Conservation (phyloP, 371 early-diverging fungal species). For the Zopfochytrium polystomum region DNA sequence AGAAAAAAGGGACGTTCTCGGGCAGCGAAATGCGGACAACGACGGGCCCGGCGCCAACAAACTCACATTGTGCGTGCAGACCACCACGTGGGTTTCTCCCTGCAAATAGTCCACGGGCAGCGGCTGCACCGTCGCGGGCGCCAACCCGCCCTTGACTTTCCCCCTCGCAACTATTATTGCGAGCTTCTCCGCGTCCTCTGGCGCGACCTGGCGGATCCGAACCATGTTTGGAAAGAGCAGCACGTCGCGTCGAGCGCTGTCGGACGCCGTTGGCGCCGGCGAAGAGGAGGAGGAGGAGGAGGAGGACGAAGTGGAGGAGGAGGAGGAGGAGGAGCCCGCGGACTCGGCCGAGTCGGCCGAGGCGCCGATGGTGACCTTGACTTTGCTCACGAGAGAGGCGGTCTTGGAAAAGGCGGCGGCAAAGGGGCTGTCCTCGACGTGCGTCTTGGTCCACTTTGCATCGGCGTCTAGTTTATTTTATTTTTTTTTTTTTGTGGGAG, state of each 20-base stretch:
- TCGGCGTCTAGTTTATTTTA: too few relatives aligned
- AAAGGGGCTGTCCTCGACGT: conserved; percentile 9
- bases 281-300: background rate
- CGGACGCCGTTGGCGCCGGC: conserved; percentile 3
- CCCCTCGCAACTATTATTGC: too few relatives aligned
- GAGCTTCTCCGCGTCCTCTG: conserved; percentile 5
- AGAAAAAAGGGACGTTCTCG: too few relatives aligned
- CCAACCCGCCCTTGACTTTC: too few relatives aligned
- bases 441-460: too few relatives aligned
- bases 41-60: too few relatives aligned
- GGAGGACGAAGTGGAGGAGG: background rate
- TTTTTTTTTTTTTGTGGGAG: too few relatives aligned
- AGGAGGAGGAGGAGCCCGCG: conserved; percentile 3
- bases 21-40: too few relatives aligned
- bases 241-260: conserved; percentile 16
- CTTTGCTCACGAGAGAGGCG: conserved; percentile 10
- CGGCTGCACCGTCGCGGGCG: background rate
- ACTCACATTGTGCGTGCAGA: conserved; percentile 22
- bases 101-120: background rate
- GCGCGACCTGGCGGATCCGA: conserved; percentile 9
- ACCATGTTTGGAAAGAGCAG: conserved; percentile 7
- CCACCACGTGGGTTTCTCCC: conserved; percentile 13
- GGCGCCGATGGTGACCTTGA: conserved; percentile 9
- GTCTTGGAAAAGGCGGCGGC: conserved; percentile 15
- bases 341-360: conserved; percentile 12